Evolutionary conservation across 257 asterid species (phyloP).

Genomic region (Thymus mandschuricus): DNA sequence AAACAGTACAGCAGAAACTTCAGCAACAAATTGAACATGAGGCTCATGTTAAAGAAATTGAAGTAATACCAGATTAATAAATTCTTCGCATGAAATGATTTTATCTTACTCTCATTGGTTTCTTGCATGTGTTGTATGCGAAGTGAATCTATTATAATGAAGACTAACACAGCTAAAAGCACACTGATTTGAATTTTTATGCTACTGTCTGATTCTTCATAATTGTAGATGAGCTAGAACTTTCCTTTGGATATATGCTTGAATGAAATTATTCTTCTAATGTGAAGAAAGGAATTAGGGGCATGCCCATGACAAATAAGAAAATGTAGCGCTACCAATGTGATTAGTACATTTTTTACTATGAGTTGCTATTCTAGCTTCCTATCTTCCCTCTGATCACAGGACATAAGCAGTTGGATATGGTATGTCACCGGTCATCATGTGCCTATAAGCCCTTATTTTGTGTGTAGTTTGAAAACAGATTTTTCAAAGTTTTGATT

Average conservation of each 20-base stretch:
- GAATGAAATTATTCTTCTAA: constrained; percentile 1
- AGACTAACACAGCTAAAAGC: not conserved
- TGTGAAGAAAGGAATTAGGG: not conserved
- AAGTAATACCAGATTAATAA: constrained; percentile 52
- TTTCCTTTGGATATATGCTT: not conserved
- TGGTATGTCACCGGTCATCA: constrained; percentile 11
- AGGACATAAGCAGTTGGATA: constrained; percentile 11
- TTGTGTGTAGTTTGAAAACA: not conserved
- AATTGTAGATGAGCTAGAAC: constrained; percentile 13
- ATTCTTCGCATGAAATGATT: not conserved
- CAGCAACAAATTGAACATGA: constrained; percentile 77
- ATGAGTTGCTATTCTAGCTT: constrained; percentile 14
- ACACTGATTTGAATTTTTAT: not conserved
- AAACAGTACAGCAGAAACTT: constrained; percentile 73
- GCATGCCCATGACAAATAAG: not conserved
- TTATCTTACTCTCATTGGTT: not conserved
- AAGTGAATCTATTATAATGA: constrained; percentile 19
- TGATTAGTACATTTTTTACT: not conserved
- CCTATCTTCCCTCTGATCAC: constrained; percentile 24
- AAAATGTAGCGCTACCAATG: constrained; percentile 9
- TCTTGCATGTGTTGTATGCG: constrained; percentile 4
- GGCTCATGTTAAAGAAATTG: constrained; percentile 84
- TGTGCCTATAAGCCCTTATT: not conserved
- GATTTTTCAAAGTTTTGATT: not conserved
- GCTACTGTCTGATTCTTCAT: constrained; percentile 2